These are phyloP conservation scores for Agroathelia rolfsii DNA, from an alignment of 1,284 basidiomycete genomes.

Conservation along the genomic window DNA sequence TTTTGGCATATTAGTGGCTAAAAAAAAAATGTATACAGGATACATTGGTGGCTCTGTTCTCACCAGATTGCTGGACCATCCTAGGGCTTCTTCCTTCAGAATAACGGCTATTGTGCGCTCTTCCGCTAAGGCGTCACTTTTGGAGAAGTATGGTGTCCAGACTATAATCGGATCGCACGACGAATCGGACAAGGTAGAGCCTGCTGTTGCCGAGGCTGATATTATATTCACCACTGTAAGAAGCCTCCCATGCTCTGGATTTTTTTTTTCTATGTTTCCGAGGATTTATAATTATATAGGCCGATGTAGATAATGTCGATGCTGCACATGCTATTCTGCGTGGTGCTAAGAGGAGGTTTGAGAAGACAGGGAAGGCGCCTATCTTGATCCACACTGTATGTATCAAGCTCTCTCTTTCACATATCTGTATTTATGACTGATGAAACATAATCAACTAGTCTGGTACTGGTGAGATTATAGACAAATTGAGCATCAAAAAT, in stretches of 20 bases:
- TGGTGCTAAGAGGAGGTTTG: conserved; percentile 33
- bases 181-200: conserved; percentile 23
- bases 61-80: conserved; percentile 27
- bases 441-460: conserved; percentile 1
- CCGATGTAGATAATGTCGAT: conserved; percentile 29
- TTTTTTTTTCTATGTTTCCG: neutral
- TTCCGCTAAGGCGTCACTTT: conserved; percentile 28
- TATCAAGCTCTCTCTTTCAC: conserved; percentile 3
- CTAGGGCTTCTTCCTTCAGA: conserved; percentile 23
- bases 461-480: conserved; percentile 8
- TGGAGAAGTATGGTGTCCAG: conserved; percentile 26
- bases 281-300: conserved; percentile 17
- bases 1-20: too few relatives aligned
- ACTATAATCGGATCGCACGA: conserved; percentile 29
- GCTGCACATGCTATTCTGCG: conserved; percentile 32
- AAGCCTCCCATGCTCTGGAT: neutral
- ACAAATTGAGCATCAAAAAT: too few relatives aligned
- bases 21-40: too few relatives aligned
- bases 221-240: conserved; percentile 25
- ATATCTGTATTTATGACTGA: neutral
- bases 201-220: conserved; percentile 21
- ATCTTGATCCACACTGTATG: conserved; percentile 44
- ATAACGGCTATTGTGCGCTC: conserved; percentile 32
- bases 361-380: conserved; percentile 29
- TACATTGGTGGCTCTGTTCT: conserved; percentile 35